Evolutionary conservation across 1,284 basidiomycete genomes (phyloP), one percentile per base, ranked within the genome.

Genomic region (Pyrrhoderma noxium): DNA sequence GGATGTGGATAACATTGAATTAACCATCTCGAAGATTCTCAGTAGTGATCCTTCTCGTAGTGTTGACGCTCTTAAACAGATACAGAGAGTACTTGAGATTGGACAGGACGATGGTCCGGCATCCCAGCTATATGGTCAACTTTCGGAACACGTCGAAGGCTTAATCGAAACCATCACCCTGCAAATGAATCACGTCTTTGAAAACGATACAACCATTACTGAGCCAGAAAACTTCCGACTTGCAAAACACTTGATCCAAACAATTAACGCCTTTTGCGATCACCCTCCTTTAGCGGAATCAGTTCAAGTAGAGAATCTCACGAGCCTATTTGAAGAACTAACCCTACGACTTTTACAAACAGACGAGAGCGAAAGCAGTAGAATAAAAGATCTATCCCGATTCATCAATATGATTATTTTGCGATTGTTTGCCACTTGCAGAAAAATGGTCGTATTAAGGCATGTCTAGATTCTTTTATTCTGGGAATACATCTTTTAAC

Each of bases 401-500:
- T 97, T 96, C 67, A 92, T 99, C 68, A 99, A 99, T 68, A 95
- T 97, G 85, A 94, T 99, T 54, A 89, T 99, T 53, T 75, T 99
- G 49, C 84, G 94, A 25, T 69, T 95, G 48, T 95, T 99, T 68
- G 88, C 92, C 31, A 93, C 93, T 13, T 89, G 90, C 27, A 78
- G 93, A 58, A 79, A 90, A 55, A 93, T 95, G 76, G 83, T 90
- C 0, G 88, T 98, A 46, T 96, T 97, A 71, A 80, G 89, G 87
- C 93, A 59, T 61, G 83, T 65, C 14, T 47, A n/a, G 45, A 19
- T 23, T 22, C 36, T 22, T 9, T 23, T 11, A 8, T 19, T 34
- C 7, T 47, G 49, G 8, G n/a, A 44, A 35, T 25, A 18, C 16
- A 37, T 38, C 22, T 37, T 45, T 49, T 59, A n/a, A 51, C 11